These are phyloP conservation scores for Xylaria venustula DNA, from an alignment of 495 filamentous ascomycete genomes.

Conservation along the genomic window DNA sequence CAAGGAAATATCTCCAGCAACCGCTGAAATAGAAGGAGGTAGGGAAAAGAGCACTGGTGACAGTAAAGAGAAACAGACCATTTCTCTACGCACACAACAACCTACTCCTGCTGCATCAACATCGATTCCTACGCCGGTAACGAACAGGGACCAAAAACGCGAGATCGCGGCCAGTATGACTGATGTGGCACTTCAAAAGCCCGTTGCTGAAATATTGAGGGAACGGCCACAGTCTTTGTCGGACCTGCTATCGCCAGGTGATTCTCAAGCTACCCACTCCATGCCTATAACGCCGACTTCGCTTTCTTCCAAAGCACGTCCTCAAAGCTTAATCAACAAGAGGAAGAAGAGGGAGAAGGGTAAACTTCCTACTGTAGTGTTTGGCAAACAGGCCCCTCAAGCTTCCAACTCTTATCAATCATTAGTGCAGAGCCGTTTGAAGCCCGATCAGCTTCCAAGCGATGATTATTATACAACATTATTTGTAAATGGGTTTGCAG, in stretches of 20 bases:
- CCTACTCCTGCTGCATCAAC: not conserved
- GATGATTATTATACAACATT: conserved; percentile 81
- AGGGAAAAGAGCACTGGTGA: not conserved
- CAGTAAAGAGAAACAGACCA: not conserved
- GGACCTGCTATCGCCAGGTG: conserved; percentile 21
- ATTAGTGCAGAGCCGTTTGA: conserved; percentile 31
- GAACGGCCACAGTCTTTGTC: conserved; percentile 53
- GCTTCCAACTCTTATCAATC: conserved; percentile 25
- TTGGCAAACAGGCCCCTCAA: conserved; percentile 57
- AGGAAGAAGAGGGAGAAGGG: conserved; percentile 60
- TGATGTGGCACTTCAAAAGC: conserved; percentile 69
- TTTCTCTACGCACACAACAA: not conserved
- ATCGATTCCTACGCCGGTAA: not conserved
- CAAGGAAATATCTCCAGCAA: not conserved
- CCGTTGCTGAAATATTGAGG: conserved; percentile 69
- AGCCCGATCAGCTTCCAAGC: conserved; percentile 38
- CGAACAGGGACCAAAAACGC: conserved; percentile 32
- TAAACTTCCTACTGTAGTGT: conserved; percentile 76
- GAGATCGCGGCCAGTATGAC: conserved; percentile 54
- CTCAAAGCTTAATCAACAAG: conserved; percentile 50
- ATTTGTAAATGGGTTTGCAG: conserved; percentile 68
- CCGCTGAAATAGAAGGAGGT: not conserved
- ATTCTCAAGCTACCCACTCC: conserved; percentile 27
- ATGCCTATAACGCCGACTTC: conserved; percentile 39
- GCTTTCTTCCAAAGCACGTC: conserved; percentile 32